phyloP scores from a whole-genome alignment of 108 stramenopile genomes.

The Aurantiochytrium sp. region DNA sequence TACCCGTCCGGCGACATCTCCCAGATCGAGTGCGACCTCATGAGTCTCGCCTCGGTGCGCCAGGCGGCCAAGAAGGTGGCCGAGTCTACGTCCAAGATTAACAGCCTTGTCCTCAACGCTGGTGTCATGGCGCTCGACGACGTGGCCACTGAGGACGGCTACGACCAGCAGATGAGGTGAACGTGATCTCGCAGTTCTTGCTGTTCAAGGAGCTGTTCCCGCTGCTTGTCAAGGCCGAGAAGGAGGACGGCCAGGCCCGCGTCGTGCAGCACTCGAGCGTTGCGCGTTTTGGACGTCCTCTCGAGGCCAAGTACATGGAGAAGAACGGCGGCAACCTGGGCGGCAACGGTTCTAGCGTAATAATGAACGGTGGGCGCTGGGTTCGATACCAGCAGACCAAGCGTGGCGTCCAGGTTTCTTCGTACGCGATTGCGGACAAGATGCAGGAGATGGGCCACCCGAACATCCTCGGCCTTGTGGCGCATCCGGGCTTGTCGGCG shows the following conservation, averaged over 20 bases:
- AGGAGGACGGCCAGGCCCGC: constrained; percentile 53
- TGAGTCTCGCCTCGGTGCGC: background rate
- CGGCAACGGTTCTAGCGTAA: constrained; percentile 29
- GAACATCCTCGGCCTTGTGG: background rate
- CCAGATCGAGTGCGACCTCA: constrained; percentile 17
- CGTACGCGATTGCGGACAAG: background rate
- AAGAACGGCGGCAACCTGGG: constrained; percentile 55
- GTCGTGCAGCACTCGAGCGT: constrained; percentile 52
- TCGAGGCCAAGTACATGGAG: constrained; percentile 54
- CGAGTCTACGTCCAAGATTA: background rate
- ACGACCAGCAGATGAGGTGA: constrained; percentile 63
- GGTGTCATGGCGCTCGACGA: constrained; percentile 63
- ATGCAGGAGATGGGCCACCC: background rate
- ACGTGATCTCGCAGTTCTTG: constrained; percentile 61
- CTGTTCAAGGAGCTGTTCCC: constrained; percentile 60
- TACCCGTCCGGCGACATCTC: background rate
- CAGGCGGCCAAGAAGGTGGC: background rate
- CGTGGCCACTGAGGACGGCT: constrained; percentile 59
- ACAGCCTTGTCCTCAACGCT: constrained; percentile 45
- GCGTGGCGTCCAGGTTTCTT: background rate
- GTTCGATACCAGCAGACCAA: constrained; percentile 46
- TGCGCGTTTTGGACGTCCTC: constrained; percentile 31
- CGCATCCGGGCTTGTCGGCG: background rate
- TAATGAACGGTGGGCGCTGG: constrained; percentile 41
- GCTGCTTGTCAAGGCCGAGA: constrained; percentile 46